Base-by-base conservation (phyloP, 495 filamentous ascomycete genomes). In the Clohesyomyces aquaticus region DNA sequence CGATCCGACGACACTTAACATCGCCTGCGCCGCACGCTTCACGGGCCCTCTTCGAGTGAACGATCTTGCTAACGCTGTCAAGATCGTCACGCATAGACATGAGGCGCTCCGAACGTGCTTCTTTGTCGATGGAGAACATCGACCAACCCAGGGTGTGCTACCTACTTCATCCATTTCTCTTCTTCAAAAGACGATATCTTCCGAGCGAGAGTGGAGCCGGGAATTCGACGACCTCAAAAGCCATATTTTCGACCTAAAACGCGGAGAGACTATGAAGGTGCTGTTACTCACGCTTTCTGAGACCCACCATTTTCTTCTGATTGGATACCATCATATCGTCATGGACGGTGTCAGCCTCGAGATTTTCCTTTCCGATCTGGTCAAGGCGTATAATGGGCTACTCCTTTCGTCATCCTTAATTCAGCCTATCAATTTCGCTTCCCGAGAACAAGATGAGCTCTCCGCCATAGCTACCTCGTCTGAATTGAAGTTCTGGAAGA, bases 291-390 rank as follows among this genome's bases (percentile, higher is more conserved):
- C 38, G 9, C 11, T 19, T 8, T 46, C 55, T 3, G 16, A 3
- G 4, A 10, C 22, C 16, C 21, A 4, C 8, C 55, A 58, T 28
- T 47, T 16, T 22, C 29, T 45, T 2, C 2, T 58, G 9, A 18
- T 58, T 23, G 55, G 35, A 8, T 27, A 12, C 28, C 55, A 58
- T 25, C 55, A 58, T 16, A 58, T 58, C 11, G 12, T 22, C 12
- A 25, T 46, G 35, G 55, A 58, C 21, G 55, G 55, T 1, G 2
- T 27, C 12, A 19, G 55, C 35, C 47, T 45, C 12, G 12, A 43
- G 3, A 22, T 58, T 3, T 12, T 58, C 1, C 12, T 58, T 1
- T 1, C 2, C 1, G 55, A 58, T 25, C 2, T 58, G 3, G 43
- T 38, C 2, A 35, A 29, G 23, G 45, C 45, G 6, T 59, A 59